phyloP scores from a whole-genome alignment of 257 asterid species.

The Capsicum rhomboideum region DNA sequence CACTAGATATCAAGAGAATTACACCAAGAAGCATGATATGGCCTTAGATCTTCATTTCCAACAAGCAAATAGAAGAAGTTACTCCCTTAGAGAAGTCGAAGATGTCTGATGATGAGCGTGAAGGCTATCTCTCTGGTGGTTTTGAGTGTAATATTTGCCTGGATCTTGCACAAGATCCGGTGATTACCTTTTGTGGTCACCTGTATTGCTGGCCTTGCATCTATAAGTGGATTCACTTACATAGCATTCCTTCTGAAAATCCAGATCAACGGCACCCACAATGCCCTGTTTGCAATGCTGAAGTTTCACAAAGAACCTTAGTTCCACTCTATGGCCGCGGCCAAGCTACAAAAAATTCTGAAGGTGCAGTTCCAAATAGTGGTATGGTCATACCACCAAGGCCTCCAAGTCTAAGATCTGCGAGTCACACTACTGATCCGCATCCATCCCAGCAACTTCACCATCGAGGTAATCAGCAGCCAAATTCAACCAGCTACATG shows the following conservation, averaged over 20 bases:
- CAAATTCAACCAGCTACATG: neutral
- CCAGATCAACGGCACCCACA: slow-evolving; percentile 25
- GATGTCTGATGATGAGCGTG: slow-evolving; percentile 20
- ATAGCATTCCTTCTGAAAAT: slow-evolving; percentile 12
- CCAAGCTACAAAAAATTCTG: slow-evolving; percentile 15
- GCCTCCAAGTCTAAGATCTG: slow-evolving; percentile 37
- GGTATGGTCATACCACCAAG: slow-evolving; percentile 44
- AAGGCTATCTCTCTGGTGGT: slow-evolving; percentile 22
- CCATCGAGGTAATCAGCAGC: neutral
- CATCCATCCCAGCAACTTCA: slow-evolving; percentile 23
- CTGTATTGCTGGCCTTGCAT: slow-evolving; percentile 89
- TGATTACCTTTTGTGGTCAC: slow-evolving; percentile 76
- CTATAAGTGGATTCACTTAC: slow-evolving; percentile 57
- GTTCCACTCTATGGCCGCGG: slow-evolving; percentile 74
- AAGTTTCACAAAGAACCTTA: slow-evolving; percentile 42
- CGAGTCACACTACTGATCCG: neutral
- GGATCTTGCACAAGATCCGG: slow-evolving; percentile 60
- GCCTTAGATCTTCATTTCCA: neutral
- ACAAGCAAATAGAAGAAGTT: neutral
- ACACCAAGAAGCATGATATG: neutral
- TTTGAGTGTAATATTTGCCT: slow-evolving; percentile 79
- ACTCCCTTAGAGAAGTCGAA: slow-evolving; percentile 18
- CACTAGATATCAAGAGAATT: neutral
- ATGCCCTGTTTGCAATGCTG: slow-evolving; percentile 70
- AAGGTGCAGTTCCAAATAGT: slow-evolving; percentile 11